Evolutionary conservation across 345 rosid genomes (phyloP).

Genomic region (Euphorbia peplus): DNA sequence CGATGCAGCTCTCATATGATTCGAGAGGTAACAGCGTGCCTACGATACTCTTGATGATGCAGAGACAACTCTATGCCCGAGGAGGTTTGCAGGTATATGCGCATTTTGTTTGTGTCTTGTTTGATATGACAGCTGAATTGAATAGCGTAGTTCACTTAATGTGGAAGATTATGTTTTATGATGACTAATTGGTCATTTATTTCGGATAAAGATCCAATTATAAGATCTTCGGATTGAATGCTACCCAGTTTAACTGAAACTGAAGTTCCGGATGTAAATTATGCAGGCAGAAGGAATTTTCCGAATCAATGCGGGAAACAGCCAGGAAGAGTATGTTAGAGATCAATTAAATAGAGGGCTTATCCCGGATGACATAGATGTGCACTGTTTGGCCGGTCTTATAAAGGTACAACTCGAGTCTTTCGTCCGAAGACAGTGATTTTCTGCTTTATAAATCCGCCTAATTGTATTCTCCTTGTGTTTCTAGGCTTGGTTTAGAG

Average conservation of each 20-base stretch:
- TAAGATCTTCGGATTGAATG: slow-evolving; percentile 1
- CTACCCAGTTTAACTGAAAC: too few species aligned
- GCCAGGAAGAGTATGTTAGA: slow-evolving; percentile 88
- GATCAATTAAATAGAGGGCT: slow-evolving; percentile 82
- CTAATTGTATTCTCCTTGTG: background rate
- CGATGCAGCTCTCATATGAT: slow-evolving; percentile 95
- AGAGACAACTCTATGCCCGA: slow-evolving; percentile 71
- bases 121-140: background rate
- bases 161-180: background rate
- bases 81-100: slow-evolving; percentile 74
- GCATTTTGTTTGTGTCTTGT: slow-evolving; percentile 3
- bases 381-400: slow-evolving; percentile 95
- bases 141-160: background rate
- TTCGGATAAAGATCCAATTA: slow-evolving; percentile 1
- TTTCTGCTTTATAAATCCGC: background rate
- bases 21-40: slow-evolving; percentile 94
- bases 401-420: slow-evolving; percentile 56
- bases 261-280: background rate
- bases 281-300: slow-evolving; percentile 91
- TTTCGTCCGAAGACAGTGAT: background rate
- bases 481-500: slow-evolving; percentile 96
- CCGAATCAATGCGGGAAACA: slow-evolving; percentile 85
- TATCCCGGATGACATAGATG: slow-evolving; percentile 68
- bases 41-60: slow-evolving; percentile 78
- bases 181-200: background rate